Evolutionary conservation across 2,329 filamentous ascomycete species (phyloP), one percentile per base, ranked within the genome.

Genomic region (Kalaharituber pfeilii): DNA sequence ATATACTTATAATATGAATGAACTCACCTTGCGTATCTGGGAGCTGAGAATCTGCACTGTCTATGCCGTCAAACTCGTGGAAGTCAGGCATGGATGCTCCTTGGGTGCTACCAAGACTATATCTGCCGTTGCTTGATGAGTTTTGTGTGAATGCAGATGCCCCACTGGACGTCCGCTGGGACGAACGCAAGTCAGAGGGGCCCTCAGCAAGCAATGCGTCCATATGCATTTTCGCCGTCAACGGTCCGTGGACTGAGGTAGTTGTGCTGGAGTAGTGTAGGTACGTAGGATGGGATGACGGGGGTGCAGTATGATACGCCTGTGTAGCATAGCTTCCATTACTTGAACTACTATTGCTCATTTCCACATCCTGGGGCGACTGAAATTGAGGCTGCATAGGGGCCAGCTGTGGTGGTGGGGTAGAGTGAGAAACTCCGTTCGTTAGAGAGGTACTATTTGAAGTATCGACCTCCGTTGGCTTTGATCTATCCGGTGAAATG

Each of bases 11-110:
- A 47, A 47, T 11, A 53, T 25, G 67, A 57, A 64, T 62, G 67
- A 56, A 64, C 62, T 57, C 66, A 73, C 68, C 68, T 69, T 82
- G 79, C 2, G 80, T 83, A 64, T 81, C 78, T 0, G 79, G 79
- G 30, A 82, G 67, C 64, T 81, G 75, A 55, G 76, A 78, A 53
- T 76, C 75, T 56, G 73, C 73, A 62, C 68, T 63, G 70, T 75
- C 53, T 72, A 76, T 66, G 68, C 72, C 63, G 54, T 70, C 64
- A 62, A 71, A 71, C 30, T 67, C 64, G 15, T 66, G 69, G 53
- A 81, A 74, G 63, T 80, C 74, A 2, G 78, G 77, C 39, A 47
- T 51, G 13, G 18, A 15, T 39, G 33, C 33, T 22, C 42, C 42
- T 11, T 47, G 42, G 13, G 42, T 47, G 24, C 42, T 47, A 47